phyloP scores from a whole-genome alignment of 2,329 filamentous ascomycete genomes.

The Colletotrichum siamense region DNA sequence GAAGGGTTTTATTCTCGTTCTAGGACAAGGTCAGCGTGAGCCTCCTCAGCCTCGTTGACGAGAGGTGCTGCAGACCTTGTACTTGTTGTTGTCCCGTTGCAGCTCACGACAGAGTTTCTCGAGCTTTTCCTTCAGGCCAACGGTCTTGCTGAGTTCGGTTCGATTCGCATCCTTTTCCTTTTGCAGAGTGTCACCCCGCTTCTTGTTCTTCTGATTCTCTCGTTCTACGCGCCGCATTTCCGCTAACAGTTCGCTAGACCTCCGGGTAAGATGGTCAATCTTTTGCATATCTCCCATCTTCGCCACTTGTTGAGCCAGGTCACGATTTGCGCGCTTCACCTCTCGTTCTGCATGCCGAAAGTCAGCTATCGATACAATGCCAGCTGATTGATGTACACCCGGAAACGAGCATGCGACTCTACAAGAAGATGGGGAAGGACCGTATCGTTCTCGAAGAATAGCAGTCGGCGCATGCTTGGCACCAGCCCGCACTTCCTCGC shows the following conservation, averaged over 20 bases:
- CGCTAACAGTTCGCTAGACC: slow-evolving; percentile 87
- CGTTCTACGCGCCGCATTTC: slow-evolving; percentile 97
- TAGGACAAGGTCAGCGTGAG: slow-evolving; percentile 36
- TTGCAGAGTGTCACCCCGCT: slow-evolving; percentile 89
- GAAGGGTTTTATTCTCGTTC: slow-evolving; percentile 92
- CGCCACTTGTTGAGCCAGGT: slow-evolving; percentile 85
- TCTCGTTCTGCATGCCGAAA: slow-evolving; percentile 73
- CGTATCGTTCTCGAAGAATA: neutral
- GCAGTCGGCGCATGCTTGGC: neutral
- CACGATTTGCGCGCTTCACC: slow-evolving; percentile 91
- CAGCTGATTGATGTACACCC: neutral
- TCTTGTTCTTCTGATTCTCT: slow-evolving; percentile 95
- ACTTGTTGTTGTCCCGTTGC: slow-evolving; percentile 96
- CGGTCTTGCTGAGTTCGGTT: slow-evolving; percentile 88
- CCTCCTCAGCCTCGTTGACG: neutral
- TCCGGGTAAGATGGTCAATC: slow-evolving; percentile 87
- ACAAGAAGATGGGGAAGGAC: neutral
- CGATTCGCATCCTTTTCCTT: slow-evolving; percentile 94
- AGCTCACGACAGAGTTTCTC: slow-evolving; percentile 96
- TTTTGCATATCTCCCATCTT: slow-evolving; percentile 93
- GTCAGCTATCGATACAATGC: slow-evolving; percentile 28
- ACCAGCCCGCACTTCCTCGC: neutral
- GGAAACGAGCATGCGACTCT: neutral
- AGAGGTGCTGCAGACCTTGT: slow-evolving; percentile 71
- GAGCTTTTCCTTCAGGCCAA: slow-evolving; percentile 91